Evolutionary conservation across 2,329 filamentous ascomycete species (phyloP).

Genomic region (Colletotrichum higginsianum): DNA sequence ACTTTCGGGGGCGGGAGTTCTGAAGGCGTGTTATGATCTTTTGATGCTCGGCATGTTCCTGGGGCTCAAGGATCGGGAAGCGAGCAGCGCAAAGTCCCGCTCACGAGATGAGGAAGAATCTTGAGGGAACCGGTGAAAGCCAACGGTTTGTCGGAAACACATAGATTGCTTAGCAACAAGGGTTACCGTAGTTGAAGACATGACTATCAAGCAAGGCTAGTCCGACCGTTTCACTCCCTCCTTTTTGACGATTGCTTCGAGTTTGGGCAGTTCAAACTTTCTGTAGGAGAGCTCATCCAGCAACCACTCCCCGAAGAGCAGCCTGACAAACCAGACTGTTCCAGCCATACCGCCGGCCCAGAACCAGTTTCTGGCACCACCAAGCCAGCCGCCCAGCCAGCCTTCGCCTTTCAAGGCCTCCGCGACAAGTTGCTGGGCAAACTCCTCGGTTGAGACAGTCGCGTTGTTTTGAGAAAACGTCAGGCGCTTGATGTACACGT

Average conservation of each 20-base stretch:
- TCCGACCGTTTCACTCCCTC: conserved; percentile 30
- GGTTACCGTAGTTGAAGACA: neutral
- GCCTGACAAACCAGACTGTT: conserved; percentile 48
- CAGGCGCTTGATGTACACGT: conserved; percentile 62
- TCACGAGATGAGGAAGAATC: conserved; percentile 31
- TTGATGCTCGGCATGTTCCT: conserved; percentile 67
- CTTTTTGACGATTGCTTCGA: conserved; percentile 38
- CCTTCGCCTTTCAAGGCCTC: conserved; percentile 59
- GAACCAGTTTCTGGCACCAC: conserved; percentile 52
- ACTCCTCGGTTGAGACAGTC: conserved; percentile 61
- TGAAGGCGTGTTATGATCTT: conserved; percentile 75
- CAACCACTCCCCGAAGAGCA: conserved; percentile 49
- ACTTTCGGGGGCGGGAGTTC: conserved; percentile 73
- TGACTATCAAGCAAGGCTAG: neutral
- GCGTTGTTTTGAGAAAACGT: conserved; percentile 64
- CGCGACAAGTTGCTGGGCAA: conserved; percentile 59
- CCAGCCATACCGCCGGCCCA: conserved; percentile 53
- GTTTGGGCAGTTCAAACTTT: conserved; percentile 58
- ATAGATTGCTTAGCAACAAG: neutral
- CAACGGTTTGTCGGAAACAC: neutral
- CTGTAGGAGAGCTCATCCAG: conserved; percentile 50
- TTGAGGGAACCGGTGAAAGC: neutral
- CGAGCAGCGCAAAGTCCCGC: conserved; percentile 38
- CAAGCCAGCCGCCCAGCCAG: conserved; percentile 52
- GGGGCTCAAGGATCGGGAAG: conserved; percentile 49